phyloP scores from a whole-genome alignment of 2,329 filamentous ascomycete genomes.

The Allantophomopsis cytisporea region DNA sequence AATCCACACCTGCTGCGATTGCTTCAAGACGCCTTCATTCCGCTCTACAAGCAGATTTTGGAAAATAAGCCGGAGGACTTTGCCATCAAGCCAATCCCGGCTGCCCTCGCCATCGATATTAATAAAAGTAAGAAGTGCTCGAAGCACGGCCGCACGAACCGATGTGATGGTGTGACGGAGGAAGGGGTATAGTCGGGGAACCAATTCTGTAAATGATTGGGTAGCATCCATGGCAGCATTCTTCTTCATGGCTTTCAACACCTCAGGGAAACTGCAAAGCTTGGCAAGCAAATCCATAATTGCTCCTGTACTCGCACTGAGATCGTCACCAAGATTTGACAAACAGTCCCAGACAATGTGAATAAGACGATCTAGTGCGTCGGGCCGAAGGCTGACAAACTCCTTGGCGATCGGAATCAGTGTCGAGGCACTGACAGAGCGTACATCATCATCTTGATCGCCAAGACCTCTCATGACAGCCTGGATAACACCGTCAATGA shows the following conservation, averaged over 20 bases:
- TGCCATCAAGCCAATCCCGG: slow-evolving; percentile 85
- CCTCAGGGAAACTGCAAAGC: slow-evolving; percentile 85
- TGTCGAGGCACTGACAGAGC: slow-evolving; percentile 94
- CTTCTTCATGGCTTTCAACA: slow-evolving; percentile 83
- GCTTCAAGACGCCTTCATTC: slow-evolving; percentile 67
- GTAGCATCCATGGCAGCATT: slow-evolving; percentile 75
- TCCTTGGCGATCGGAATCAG: slow-evolving; percentile 92
- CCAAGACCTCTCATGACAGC: slow-evolving; percentile 92
- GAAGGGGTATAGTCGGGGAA: slow-evolving; percentile 91
- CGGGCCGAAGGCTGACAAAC: slow-evolving; percentile 74
- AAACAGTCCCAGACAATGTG: slow-evolving; percentile 96
- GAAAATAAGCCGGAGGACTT: slow-evolving; percentile 76
- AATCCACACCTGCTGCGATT: slow-evolving; percentile 79
- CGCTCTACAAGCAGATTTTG: slow-evolving; percentile 93
- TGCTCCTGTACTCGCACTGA: slow-evolving; percentile 92
- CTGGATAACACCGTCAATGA: slow-evolving; percentile 85
- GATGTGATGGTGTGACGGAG: slow-evolving; percentile 93
- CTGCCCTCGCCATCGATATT: slow-evolving; percentile 68
- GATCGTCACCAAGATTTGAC: slow-evolving; percentile 89
- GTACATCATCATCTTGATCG: slow-evolving; percentile 87
- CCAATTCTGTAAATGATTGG: slow-evolving; percentile 82
- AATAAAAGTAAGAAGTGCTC: slow-evolving; percentile 85
- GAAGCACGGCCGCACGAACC: slow-evolving; percentile 83
- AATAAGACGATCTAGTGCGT: slow-evolving; percentile 68
- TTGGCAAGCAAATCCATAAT: slow-evolving; percentile 98